Base-by-base conservation (phyloP, 192 early-diverging fungal genomes). In the Globomyces pollinis-pini region DNA sequence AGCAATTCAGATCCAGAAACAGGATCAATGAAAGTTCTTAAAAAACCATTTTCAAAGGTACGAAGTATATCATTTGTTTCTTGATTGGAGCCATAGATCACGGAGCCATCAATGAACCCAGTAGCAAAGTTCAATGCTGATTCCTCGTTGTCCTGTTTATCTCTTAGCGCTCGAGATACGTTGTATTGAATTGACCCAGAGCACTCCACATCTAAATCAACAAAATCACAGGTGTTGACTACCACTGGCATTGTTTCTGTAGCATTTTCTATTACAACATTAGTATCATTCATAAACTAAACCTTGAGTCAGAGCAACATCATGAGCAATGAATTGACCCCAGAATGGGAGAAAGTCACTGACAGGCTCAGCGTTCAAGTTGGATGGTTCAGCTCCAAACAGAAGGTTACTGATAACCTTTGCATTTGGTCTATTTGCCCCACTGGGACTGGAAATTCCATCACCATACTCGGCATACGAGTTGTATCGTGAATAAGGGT, bases 321-420 rank as follows among this genome's bases (percentile, higher is more conserved):
- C 45, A 30, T 57, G 72, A 36, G 63, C 59, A 13, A 59, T 20
- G 11, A 61, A 32, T 29, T 36, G 36, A 36, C 42, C 28, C 64
- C 68, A 67, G 7, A 51, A 59, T 0, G 65, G 28, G 29, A 67
- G 39, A n/a, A 67, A 36, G 29, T 70, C 64, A 12, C 59, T 57
- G 12, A 53, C 42, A 0, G 44, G 26, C 12, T 13, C 24, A 1
- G 38, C 16, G 29, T 68, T 64, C 29, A 29, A 39, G 13, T 38
- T 9, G 15, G 43, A 49, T 31, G 32, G 41, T 51, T 33, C 26
- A 16, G 30, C 50, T 6, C 54, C 68, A 59, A 67, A 62, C 1
- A 70, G 51, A 2, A 24, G 35, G 34, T 64, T 67, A 18, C 61
- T 59, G 26, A 69, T 42, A 31, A 30, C 20, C 20, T 59, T 31